Percentiles rank a stretch among this genome's conserved stretches.
Conservation (phyloP, 225 moss, liverwort and hornwort genomes). For the Takakia lepidozioides region DNA sequence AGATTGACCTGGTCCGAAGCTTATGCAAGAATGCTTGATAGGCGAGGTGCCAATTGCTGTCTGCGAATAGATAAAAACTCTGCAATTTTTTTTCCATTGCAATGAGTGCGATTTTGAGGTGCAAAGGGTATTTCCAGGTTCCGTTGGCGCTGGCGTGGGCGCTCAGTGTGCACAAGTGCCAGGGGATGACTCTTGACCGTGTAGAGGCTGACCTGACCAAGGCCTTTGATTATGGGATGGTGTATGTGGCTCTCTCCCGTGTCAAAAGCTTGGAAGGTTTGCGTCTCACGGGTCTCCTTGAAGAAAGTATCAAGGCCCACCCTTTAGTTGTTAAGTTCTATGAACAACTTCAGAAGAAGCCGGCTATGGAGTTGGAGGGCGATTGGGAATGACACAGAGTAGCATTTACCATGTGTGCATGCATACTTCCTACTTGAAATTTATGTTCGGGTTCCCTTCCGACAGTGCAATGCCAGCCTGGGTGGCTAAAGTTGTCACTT, state of each 20-base stretch:
- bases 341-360: conserved; percentile 25
- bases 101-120: no score
- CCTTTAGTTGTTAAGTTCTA: conserved; percentile 70
- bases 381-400: conserved; percentile 7
- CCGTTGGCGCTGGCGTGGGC: conserved; percentile 88
- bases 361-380: conserved; percentile 3
- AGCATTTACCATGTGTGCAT: no score
- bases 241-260: conserved; percentile 91
- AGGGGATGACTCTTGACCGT: conserved; percentile 90
- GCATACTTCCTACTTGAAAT: no score
- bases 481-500: no score
- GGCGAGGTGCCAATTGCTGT: no score
- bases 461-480: background rate
- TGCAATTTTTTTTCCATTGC: no score
- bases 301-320: conserved; percentile 61
- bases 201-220: conserved; percentile 84
- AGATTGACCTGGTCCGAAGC: no score
- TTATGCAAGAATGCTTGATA: no score
- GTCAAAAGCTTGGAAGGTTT: conserved; percentile 84
- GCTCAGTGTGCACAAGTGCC: conserved; percentile 92
- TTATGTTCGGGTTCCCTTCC: no score
- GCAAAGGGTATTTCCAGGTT: no score
- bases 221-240: conserved; percentile 94
- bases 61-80: no score
- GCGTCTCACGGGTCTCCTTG: conserved; percentile 68